These are phyloP conservation scores for Corchorus capsularis DNA, from an alignment of 345 rosid genomes.

Conservation along the genomic window DNA sequence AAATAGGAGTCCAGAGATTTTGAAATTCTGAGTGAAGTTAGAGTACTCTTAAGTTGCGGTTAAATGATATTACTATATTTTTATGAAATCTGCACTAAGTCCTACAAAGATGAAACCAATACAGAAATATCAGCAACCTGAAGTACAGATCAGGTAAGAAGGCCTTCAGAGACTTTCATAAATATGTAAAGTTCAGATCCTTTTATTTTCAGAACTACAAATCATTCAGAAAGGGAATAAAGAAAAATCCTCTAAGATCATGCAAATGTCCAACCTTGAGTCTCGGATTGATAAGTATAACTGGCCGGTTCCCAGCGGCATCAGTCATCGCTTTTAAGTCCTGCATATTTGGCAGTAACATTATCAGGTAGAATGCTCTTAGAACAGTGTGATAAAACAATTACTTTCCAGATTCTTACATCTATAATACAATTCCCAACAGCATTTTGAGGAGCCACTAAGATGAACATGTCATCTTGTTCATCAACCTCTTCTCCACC, in stretches of 20 bases:
- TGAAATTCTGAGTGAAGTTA: too few species aligned
- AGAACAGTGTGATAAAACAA: conserved; percentile 2
- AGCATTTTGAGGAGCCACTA: conserved; percentile 96
- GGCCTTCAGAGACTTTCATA: not conserved
- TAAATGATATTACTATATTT: not conserved
- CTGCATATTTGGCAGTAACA: conserved; percentile 38
- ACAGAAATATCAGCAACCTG: too few species aligned
- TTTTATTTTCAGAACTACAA: not conserved
- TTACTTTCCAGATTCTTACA: conserved; percentile 46
- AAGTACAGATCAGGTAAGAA: too few species aligned
- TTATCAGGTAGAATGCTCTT: not conserved
- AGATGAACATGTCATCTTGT: conserved; percentile 84
- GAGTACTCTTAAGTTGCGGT: not conserved
- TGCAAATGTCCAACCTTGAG: conserved; percentile 60
- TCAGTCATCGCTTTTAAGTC: conserved; percentile 91
- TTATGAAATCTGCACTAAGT: not conserved
- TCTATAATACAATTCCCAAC: conserved; percentile 94
- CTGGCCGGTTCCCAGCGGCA: conserved; percentile 88
- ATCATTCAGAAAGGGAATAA: not conserved
- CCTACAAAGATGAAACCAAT: too few species aligned
- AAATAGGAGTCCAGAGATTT: not conserved
- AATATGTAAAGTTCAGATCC: not conserved
- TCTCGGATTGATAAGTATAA: conserved; percentile 80
- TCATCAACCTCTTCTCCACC: conserved; percentile 86
- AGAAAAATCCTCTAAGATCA: conserved; percentile 10